Percentiles rank a stretch among this genome's conserved stretches.
Conservation (phyloP, 306 rosid species). For the Styphnolobium japonicum region DNA sequence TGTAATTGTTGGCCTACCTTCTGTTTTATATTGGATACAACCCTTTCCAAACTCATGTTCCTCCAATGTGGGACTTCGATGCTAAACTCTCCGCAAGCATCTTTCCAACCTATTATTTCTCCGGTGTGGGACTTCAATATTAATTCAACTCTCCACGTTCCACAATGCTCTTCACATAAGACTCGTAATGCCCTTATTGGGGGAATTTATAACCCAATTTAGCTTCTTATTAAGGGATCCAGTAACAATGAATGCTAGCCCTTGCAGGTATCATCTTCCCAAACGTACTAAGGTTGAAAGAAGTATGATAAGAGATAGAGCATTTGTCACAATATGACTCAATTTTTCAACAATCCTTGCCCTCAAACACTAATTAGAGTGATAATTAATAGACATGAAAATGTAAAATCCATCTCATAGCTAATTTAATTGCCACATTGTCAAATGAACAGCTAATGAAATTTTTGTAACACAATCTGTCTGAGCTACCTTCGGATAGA, state of each 20-base stretch:
- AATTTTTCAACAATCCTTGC: too few species aligned
- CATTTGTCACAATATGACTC: too few species aligned
- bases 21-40: background rate
- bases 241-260: background rate
- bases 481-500: background rate
- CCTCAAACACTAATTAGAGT: too few species aligned
- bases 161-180: too few species aligned
- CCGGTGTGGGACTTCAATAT: background rate
- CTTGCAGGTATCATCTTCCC: background rate
- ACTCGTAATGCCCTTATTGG: too few species aligned
- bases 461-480: background rate
- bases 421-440: background rate
- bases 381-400: too few species aligned
- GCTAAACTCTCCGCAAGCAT: too few species aligned
- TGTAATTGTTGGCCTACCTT: background rate
- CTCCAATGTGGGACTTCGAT: background rate
- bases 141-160: background rate
- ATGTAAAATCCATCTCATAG: background rate
- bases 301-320: too few species aligned
- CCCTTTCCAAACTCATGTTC: background rate
- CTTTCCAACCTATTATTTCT: too few species aligned
- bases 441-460: background rate
- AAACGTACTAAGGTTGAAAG: background rate
- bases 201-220: background rate
- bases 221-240: background rate